A percentile compares a stretch with the other conserved stretches of the same genome.
phyloP scores from a whole-genome alignment of 2,329 filamentous ascomycete genomes.

The Mycosphaerella sp. region DNA sequence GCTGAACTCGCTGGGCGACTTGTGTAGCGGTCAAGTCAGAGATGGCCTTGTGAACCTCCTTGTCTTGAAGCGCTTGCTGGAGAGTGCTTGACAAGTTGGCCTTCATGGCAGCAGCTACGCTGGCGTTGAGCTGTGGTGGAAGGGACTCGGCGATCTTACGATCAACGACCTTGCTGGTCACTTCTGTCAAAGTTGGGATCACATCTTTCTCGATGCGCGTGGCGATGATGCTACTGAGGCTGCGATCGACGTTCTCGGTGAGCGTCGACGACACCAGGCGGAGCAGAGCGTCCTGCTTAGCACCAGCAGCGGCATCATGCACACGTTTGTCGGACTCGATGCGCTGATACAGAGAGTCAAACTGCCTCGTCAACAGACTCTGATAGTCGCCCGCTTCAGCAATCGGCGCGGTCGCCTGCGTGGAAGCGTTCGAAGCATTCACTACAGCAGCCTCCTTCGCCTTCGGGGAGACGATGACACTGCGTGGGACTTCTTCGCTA shows the following conservation, averaged over 20 bases:
- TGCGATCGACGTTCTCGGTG: constrained; percentile 67
- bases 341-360: constrained; percentile 53
- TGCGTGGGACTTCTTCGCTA: constrained; percentile 19
- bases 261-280: constrained; percentile 63
- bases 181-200: constrained; percentile 65
- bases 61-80: constrained; percentile 62
- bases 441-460: constrained; percentile 1
- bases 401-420: constrained; percentile 12
- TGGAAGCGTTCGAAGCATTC: constrained; percentile 7
- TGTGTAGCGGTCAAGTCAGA: constrained; percentile 64
- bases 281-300: constrained; percentile 65
- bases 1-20: constrained; percentile 62
- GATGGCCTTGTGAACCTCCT: constrained; percentile 65
- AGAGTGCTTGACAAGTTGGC: constrained; percentile 62
- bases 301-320: constrained; percentile 55
- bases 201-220: constrained; percentile 69
- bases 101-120: constrained; percentile 68
- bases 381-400: constrained; percentile 10
- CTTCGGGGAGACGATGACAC: constrained; percentile 15
- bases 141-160: constrained; percentile 66
- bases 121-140: constrained; percentile 57
- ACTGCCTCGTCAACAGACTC: constrained; percentile 39
- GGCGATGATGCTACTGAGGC: constrained; percentile 68
- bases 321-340: constrained; percentile 64
- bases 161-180: constrained; percentile 62